These are phyloP conservation scores for Mucor lusitanicus DNA, from an alignment of 371 early-diverging fungal species.

Conservation along the genomic window DNA sequence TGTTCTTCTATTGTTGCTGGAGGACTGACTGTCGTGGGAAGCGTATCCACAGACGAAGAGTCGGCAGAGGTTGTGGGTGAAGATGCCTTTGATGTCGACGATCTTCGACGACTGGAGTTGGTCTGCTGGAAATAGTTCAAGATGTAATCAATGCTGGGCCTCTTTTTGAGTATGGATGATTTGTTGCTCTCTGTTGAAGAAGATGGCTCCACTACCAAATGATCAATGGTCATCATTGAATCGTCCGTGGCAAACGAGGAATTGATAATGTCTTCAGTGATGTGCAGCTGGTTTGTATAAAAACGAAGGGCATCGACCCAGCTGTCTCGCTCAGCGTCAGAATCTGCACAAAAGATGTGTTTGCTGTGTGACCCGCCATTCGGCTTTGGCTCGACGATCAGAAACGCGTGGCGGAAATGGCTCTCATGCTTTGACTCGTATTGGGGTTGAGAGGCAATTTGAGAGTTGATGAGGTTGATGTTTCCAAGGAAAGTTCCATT, in stretches of 20 bases:
- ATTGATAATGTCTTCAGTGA: background rate
- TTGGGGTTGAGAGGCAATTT: constrained; percentile 52
- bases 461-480: constrained; percentile 52
- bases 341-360: constrained; percentile 87
- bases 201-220: constrained; percentile 10
- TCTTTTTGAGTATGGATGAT: background rate
- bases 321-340: constrained; percentile 82
- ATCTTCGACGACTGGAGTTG: background rate
- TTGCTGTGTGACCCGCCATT: constrained; percentile 59
- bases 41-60: background rate
- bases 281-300: background rate
- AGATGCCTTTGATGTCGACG: background rate
- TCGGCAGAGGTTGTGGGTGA: background rate
- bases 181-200: constrained; percentile 11
- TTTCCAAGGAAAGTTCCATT: constrained; percentile 60
- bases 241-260: constrained; percentile 2
- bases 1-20: background rate
- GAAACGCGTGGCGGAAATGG: constrained; percentile 73
- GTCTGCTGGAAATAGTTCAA: constrained; percentile 1
- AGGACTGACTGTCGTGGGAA: background rate
- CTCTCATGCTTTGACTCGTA: constrained; percentile 38
- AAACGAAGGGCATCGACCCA: constrained; percentile 61
- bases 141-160: constrained; percentile 7
- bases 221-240: background rate
- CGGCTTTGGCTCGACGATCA: constrained; percentile 73